These are phyloP conservation scores for Lentithecium fluviatile DNA, from an alignment of 495 filamentous ascomycete species.

Conservation along the genomic window DNA sequence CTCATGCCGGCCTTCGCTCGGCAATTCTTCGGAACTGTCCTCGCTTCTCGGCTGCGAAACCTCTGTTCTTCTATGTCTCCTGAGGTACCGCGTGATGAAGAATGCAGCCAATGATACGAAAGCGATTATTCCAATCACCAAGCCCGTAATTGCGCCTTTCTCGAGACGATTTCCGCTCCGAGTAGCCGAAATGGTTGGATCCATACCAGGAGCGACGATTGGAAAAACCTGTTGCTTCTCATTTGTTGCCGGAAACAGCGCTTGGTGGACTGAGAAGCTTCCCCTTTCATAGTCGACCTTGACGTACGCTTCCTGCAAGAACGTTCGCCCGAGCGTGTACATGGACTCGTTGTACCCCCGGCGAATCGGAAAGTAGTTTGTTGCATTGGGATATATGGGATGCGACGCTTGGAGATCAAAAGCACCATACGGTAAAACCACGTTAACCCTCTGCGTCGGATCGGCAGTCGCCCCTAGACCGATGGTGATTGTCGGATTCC, in stretches of 20 bases:
- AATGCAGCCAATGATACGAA: neutral
- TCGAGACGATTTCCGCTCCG: neutral
- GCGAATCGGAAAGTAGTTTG: constrained; percentile 54
- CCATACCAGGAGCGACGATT: neutral
- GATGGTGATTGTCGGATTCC: constrained; percentile 51
- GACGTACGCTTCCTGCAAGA: constrained; percentile 58
- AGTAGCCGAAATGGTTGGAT: neutral
- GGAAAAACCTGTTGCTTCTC: neutral
- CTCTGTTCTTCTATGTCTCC: neutral
- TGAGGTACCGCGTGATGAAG: neutral
- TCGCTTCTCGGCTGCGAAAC: neutral
- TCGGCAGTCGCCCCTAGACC: constrained; percentile 44
- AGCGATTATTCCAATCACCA: neutral
- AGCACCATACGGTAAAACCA: constrained; percentile 53
- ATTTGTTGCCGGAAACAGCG: constrained; percentile 5
- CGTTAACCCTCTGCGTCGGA: constrained; percentile 44
- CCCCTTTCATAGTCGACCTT: constrained; percentile 48
- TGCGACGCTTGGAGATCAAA: constrained; percentile 48
- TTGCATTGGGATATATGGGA: constrained; percentile 35
- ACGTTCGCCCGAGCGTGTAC: constrained; percentile 55
- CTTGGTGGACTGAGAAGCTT: constrained; percentile 46
- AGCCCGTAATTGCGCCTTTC: neutral
- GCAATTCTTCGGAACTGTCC: neutral
- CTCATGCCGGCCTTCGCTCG: neutral
- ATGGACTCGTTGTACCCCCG: constrained; percentile 49